Evolutionary conservation across 176 grass and related monocot genomes (phyloP), one percentile per base, ranked within the genome.

Genomic region (sorghum (Sorghum bicolor)): DNA sequence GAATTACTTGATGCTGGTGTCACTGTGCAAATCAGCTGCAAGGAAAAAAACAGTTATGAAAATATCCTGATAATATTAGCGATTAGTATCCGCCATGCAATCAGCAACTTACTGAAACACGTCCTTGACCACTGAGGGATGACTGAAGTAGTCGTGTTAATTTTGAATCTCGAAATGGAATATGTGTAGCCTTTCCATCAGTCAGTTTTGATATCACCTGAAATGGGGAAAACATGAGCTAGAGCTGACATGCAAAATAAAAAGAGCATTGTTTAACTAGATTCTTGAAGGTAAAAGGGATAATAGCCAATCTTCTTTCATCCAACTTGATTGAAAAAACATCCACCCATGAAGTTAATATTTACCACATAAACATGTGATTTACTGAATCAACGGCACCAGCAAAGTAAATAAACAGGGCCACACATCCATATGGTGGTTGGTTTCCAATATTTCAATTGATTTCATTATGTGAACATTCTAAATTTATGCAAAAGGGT

Each of bases 131-230:
- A 64, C 97, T 96, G 82, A 99, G 92, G 30, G 97, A 99, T 26
- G 93, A 99, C 84, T 99, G 97, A 84, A 99, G 97, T 76, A 99
- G 75, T n/a, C 97, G 87, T 61, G 97, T 99, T 84, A 99, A 80
- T 91, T 99, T 99, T 78, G 97, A 99, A 92, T 99, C 93, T 88
- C 97, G 86, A 73, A 88, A 99, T 66, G 97, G 97, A 84, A 99
- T 82, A 87, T 99, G 97, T 63, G 97, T 87, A 83, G 91, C 87
- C 87, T 96, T 99, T 80, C 83, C 97, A 66, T 99, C 97, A 79
- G 91, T 99, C 52, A 99, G 75, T 84, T 99, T 99, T 72, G 93
- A 92, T 88, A 99, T 99, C 72, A 99, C 97, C 97, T 99, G 84
- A 72, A 89, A 90, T 74, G 71, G 0, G 4, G 16, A 9, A 55